Base-by-base conservation (phyloP, 495 filamentous ascomycete genomes). In the Amphirosellinia nigrospora region DNA sequence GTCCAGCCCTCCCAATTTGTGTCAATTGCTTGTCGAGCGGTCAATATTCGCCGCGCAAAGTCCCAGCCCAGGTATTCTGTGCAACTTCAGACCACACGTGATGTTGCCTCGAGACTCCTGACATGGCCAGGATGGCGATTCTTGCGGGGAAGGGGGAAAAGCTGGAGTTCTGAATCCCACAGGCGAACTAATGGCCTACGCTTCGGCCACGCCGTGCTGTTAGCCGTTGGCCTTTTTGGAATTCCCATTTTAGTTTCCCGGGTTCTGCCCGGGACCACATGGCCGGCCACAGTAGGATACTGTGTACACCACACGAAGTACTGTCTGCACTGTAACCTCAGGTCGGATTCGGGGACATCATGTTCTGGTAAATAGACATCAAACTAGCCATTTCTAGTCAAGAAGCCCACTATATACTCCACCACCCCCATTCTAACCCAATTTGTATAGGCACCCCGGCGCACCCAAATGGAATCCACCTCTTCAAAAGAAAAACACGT, bases 131-230 rank as follows among this genome's bases (percentile, higher is more conserved):
- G 32, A 67, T 58, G 64, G 59, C 52, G 26, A 46, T n/a, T 10
- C 3, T 67, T 58, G 64, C 26, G 64, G 64, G 50, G 64, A 67
- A 53, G 63, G 2, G 7, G 2, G 7, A 53, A 41, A 34, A 65
- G 11, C 30, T 59, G 36, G 48, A n/a, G 38, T 67, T 43, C 4
- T 39, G n/a, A 28, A 52, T 36, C 19, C 63, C 30, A 65, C n/a
- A 36, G 39, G 26, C 16, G 38, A 59, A 67, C 4, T 6, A 9
- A 45, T 11, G 6, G 46, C 23, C 16, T 41, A n/a, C 15, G 28
- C 28, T 15, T 67, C 64, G 64, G 52, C 38, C 26, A 58, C 52
- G 64, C 64, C 50, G 64, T 59, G 53, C 53, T 38, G 23, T 52
- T 21, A 36, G 52, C 36, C 46, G 39, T 45, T 59, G 52, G 63